Base-by-base conservation (phyloP, 1,284 basidiomycete species). In the Veloporphyrellus conicus region DNA sequence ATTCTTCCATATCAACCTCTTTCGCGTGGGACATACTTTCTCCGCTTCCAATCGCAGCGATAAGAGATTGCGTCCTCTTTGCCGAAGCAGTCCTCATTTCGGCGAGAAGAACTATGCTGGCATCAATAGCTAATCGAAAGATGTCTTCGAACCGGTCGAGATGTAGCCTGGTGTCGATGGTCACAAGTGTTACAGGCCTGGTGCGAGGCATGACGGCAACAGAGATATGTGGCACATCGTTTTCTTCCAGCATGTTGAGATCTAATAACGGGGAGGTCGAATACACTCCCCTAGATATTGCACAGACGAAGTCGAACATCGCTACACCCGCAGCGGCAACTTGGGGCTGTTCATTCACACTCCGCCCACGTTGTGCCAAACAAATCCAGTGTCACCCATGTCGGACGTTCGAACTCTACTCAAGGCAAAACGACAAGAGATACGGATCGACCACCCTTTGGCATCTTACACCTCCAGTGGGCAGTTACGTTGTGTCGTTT, bases 91-190 rank as follows among this genome's bases (percentile, higher is more conserved):
- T 67, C 58, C 81, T 86, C 89, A 97, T 93, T 73, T 96, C 93
- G 42, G 68, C 72, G 55, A 92, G 90, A 43, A 99, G 71, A 15
- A 92, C 83, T 47, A 75, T 75, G 11, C 85, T 82, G 7, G 87
- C 93, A 49, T 93, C 83, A 23, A 84, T 78, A 1, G 86, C 92
- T 36, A 95, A 67, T 53, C 73, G 71, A 55, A 98, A 82, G 61
- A 97, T 84, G 62, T 94, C 90, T 63, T 90, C 88, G 60, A 98
- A 95, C 36, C 91, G 77, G 60, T 95, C 93, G 12, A 94, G 85
- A 61, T 93, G 92, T 51, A 99, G 67, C n/a, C 94, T 75, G 12
- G 93, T 96, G 70, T 98, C 95, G 81, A 97, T 87, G 51, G 87
- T 87, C 51, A 93, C 86, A 19, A 98, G 75, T 5, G 91, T 90